Evolutionary conservation across 805 yeast genomes (phyloP).

Genomic region (Nakazawaea ernobii): DNA sequence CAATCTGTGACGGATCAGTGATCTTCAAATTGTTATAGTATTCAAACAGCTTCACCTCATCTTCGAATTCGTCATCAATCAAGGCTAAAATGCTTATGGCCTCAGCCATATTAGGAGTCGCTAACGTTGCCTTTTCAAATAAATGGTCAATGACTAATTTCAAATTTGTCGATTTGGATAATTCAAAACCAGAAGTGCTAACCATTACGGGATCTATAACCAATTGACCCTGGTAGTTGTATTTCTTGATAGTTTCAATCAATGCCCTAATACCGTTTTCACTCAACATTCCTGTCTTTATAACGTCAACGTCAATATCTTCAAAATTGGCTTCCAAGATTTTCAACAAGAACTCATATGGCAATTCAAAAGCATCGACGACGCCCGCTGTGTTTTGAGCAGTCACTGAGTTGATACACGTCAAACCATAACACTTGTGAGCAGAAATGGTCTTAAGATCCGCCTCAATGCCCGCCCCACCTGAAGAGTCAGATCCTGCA

Average conservation of each 20-base stretch:
- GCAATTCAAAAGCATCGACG: conserved; percentile 33
- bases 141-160: conserved; percentile 34
- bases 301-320: conserved; percentile 57
- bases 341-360: conserved; percentile 35
- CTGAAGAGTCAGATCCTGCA: conserved; percentile 82
- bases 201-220: conserved; percentile 83
- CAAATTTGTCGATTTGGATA: conserved; percentile 45
- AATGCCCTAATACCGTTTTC: conserved; percentile 46
- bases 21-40: conserved; percentile 1
- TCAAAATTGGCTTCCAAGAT: conserved; percentile 49
- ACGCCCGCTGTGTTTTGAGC: conserved; percentile 65
- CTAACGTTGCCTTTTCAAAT: conserved; percentile 47
- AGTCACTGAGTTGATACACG: conserved; percentile 74
- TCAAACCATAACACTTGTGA: conserved; percentile 69
- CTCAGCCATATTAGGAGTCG: conserved; percentile 76
- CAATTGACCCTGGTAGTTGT: conserved; percentile 29
- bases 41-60: conserved; percentile 28
- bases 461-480: conserved; percentile 92
- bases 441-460: conserved; percentile 76
- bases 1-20: background rate
- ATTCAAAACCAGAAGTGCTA: conserved; percentile 67
- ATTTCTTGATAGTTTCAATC: conserved; percentile 25
- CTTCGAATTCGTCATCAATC: conserved; percentile 18
- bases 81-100: conserved; percentile 39
- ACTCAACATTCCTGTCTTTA: conserved; percentile 79